Conservation (phyloP, 1,139 yeast genomes). For the Hemisphaericaspora xylofermentans region DNA sequence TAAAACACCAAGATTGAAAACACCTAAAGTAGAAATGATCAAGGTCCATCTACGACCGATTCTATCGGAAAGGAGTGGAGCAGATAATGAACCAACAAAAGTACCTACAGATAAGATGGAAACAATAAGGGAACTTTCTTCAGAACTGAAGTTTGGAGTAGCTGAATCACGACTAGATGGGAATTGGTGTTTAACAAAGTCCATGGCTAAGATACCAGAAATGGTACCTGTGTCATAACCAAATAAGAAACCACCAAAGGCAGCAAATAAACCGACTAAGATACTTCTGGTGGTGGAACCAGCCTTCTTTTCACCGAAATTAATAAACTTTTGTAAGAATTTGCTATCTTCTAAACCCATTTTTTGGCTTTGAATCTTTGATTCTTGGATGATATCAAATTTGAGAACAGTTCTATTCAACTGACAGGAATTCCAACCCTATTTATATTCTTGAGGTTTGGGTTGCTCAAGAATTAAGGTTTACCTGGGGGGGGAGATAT, state of each 20-base stretch:
- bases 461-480: too few relatives aligned
- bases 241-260: constrained; percentile 68
- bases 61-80: constrained; percentile 56
- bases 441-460: neutral
- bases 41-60: constrained; percentile 60
- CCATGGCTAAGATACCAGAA: constrained; percentile 74
- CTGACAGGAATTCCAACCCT: neutral
- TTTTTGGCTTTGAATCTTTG: neutral
- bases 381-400: neutral
- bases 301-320: constrained; percentile 46
- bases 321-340: constrained; percentile 30
- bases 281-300: constrained; percentile 50
- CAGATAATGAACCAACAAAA: constrained; percentile 62
- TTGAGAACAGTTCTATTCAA: neutral
- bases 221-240: constrained; percentile 84
- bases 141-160: constrained; percentile 38
- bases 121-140: constrained; percentile 62
- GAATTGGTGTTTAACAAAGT: constrained; percentile 56
- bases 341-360: constrained; percentile 43
- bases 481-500: too few relatives aligned
- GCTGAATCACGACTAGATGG: constrained; percentile 16
- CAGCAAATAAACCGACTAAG: constrained; percentile 47
- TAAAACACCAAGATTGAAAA: constrained; percentile 60
- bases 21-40: constrained; percentile 48
- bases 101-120: constrained; percentile 73